Evolutionary conservation across 305 asterid species (phyloP).

Genomic region (Nicotiana rustica): DNA sequence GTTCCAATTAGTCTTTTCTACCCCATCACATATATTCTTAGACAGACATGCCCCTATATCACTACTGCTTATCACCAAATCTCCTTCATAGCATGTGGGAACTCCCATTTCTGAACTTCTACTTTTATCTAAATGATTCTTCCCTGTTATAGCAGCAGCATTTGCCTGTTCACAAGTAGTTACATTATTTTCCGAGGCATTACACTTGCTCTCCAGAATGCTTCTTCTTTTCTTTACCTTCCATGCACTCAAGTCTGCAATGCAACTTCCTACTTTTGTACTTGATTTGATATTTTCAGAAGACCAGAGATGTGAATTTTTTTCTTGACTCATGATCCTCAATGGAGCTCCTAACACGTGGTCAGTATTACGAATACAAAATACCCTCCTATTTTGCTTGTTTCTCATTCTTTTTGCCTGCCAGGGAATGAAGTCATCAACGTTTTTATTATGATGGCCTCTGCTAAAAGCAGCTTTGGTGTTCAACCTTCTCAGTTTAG

Average conservation of each 20-base stretch:
- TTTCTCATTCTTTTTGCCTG: slow-evolving; percentile 32
- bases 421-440: slow-evolving; percentile 8
- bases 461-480: neutral
- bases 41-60: slow-evolving; percentile 38
- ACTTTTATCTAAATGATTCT: neutral
- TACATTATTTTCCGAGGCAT: slow-evolving; percentile 24
- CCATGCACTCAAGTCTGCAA: slow-evolving; percentile 4
- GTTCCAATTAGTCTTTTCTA: slow-evolving; percentile 35
- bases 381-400: slow-evolving; percentile 28
- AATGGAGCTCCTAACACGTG: neutral
- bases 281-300: slow-evolving; percentile 19
- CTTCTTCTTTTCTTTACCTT: slow-evolving; percentile 33
- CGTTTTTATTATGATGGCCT: slow-evolving; percentile 11
- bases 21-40: slow-evolving; percentile 33
- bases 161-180: slow-evolving; percentile 6
- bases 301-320: neutral
- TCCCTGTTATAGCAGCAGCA: slow-evolving; percentile 18
- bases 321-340: slow-evolving; percentile 21
- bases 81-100: slow-evolving; percentile 30
- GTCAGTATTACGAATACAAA: slow-evolving; percentile 27
- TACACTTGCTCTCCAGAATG: neutral
- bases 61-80: slow-evolving; percentile 34
- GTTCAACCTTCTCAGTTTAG: slow-evolving; percentile 20
- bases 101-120: neutral
- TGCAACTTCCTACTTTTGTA: slow-evolving; percentile 18